Base-by-base conservation (phyloP, 441 rosid genomes). In the Metrosideros polymorpha region DNA sequence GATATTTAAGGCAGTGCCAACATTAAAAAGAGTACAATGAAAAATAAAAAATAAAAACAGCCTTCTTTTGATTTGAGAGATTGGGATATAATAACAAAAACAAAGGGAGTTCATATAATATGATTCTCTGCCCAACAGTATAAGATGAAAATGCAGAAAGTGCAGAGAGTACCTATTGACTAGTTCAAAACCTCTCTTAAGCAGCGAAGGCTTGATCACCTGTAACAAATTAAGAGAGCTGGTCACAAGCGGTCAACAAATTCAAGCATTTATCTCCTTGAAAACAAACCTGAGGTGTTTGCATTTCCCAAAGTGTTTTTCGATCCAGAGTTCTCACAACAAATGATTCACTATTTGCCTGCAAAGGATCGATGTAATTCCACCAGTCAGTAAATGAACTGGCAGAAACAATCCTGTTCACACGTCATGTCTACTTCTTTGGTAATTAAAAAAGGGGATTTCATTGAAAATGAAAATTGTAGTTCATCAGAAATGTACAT, bases 291-390 rank as follows among this genome's bases (percentile, higher is more conserved):
- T 97, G 99, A 75, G 98, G 99, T 56, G 99, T 96, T 89, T 97
- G 99, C 98, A 97, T 97, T 88, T 97, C 99, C 99, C 99, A 96
- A 77, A 96, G 97, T 19, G 95, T 97, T 90, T 92, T 97, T 35
- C 99, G 93, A 88, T 97, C 98, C 49, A 97, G 94, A 84, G 99
- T 97, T 92, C 87, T 94, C 82, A 93, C 97, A 42, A 97, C 98
- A 83, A 95, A 95, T 25, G 95, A 94, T 85, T 95, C 93, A 51
- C 92, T 88, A 83, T 93, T 93, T 66, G 96, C 99, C 99, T 96
- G 94, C 54, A 86, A 4, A 53, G 27, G 76, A 82, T 83, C 50
- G 22, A 82, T 39, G 63, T 22, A 77, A 52, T 50, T 82, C 53
- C 83, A 75, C 51, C 84, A 83, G 24, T 30, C 53, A 43, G 43